These are phyloP conservation scores for Aureobasidium sp. DNA, from an alignment of 2,329 filamentous ascomycete genomes.

Conservation along the genomic window DNA sequence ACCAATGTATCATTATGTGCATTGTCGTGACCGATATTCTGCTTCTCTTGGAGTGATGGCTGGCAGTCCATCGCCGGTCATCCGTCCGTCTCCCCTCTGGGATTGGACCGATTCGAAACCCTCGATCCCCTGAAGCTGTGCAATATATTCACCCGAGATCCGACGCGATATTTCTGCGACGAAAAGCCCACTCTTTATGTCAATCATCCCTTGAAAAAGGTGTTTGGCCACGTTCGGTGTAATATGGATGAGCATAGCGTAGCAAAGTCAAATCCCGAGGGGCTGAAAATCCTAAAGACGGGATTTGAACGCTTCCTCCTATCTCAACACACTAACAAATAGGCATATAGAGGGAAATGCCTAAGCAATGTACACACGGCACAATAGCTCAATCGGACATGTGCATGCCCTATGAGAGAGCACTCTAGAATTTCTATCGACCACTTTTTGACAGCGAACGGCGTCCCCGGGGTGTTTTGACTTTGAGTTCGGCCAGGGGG, in stretches of 20 bases:
- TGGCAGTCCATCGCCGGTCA: too few relatives aligned
- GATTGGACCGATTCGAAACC: background rate
- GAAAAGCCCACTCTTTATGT: background rate
- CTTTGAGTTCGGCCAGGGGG: background rate
- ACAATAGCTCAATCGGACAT: background rate
- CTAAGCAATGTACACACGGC: background rate
- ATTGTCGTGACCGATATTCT: too few relatives aligned
- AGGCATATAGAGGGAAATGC: too few relatives aligned
- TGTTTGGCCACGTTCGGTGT: background rate
- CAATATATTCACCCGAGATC: background rate
- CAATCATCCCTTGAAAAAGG: background rate
- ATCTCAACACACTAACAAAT: too few relatives aligned
- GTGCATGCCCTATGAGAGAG: background rate
- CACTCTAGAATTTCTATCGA: slow-evolving; percentile 4
- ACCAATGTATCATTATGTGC: too few relatives aligned
- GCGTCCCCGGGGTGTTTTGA: background rate
- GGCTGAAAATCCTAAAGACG: background rate
- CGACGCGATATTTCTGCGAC: background rate
- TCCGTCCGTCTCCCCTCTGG: background rate
- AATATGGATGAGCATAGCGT: background rate
- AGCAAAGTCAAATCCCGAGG: slow-evolving; percentile 6
- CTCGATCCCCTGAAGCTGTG: background rate
- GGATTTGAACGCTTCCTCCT: background rate
- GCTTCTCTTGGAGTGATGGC: too few relatives aligned
- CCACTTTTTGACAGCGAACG: slow-evolving; percentile 4